Evolutionary conservation across 2,329 filamentous ascomycete genomes (phyloP).

Genomic region (Lasiodiplodia theobromae): DNA sequence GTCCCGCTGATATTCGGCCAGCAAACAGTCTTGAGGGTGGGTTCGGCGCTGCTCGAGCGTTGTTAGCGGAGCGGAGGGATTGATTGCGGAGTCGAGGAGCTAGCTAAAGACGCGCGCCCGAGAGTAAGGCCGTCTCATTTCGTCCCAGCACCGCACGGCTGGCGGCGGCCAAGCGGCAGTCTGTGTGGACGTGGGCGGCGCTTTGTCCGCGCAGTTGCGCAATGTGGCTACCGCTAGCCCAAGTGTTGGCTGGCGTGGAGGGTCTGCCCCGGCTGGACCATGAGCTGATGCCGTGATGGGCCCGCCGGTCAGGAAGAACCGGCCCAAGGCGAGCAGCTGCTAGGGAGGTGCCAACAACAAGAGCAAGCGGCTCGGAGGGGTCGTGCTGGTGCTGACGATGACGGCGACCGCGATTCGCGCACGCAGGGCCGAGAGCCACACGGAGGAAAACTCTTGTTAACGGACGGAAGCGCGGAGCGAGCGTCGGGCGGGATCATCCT

Average conservation of each 20-base stretch:
- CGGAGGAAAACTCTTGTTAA: slow-evolving; percentile 13
- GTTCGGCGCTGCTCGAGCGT: background rate
- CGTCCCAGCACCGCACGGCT: background rate
- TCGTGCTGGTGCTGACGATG: slow-evolving; percentile 12
- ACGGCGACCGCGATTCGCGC: slow-evolving; percentile 18
- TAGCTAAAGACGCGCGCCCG: slow-evolving; percentile 10
- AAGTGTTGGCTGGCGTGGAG: background rate
- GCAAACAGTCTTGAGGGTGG: slow-evolving; percentile 8
- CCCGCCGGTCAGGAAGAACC: background rate
- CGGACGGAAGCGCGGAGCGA: slow-evolving; percentile 22
- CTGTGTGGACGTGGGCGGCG: slow-evolving; percentile 10
- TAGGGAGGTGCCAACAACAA: background rate
- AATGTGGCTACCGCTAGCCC: slow-evolving; percentile 23
- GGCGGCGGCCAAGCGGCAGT: slow-evolving; percentile 11
- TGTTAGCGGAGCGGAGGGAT: slow-evolving; percentile 10
- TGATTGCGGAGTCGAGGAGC: slow-evolving; percentile 15
- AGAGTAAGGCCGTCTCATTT: slow-evolving; percentile 15
- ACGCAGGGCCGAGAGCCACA: background rate
- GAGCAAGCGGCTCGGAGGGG: slow-evolving; percentile 11
- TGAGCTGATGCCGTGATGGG: background rate
- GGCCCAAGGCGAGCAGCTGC: background rate
- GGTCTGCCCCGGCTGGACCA: no score
- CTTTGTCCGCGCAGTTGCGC: slow-evolving; percentile 15
- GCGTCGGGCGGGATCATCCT: slow-evolving; percentile 24
- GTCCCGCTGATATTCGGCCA: slow-evolving; percentile 22